A percentile compares a stretch with the other conserved stretches of the same genome.
Evolutionary conservation across 2,329 filamentous ascomycete species (phyloP).

Genomic region (Metarhizium humberi): DNA sequence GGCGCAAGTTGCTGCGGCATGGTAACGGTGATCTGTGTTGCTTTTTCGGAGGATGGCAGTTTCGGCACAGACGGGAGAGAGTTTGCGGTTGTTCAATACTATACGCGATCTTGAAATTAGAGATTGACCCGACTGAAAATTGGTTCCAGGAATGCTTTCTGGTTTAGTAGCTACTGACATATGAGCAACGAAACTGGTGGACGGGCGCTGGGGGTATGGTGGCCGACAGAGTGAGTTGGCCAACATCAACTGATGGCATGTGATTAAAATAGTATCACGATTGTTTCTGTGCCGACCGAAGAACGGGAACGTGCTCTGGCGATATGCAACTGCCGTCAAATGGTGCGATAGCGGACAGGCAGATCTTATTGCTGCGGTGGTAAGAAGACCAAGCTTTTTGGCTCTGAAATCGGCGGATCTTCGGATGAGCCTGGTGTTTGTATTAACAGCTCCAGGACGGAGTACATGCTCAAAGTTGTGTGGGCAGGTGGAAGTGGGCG

Average conservation of each 20-base stretch:
- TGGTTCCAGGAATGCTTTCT: neutral
- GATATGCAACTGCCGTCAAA: neutral
- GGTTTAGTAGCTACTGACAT: neutral
- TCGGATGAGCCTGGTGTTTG: constrained; percentile 9
- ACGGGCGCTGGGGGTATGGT: neutral
- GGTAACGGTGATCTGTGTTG: constrained; percentile 10
- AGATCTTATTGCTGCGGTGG: neutral
- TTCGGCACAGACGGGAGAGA: neutral
- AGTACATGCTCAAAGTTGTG: no score
- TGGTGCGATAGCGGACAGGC: neutral
- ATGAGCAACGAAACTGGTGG: neutral
- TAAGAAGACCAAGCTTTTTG: neutral
- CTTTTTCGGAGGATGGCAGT: neutral
- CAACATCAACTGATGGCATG: neutral
- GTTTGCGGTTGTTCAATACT: neutral
- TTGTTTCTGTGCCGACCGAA: neutral
- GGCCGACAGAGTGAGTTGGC: neutral
- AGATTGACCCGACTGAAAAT: neutral
- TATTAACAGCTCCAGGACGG: no score
- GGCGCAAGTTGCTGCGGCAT: constrained; percentile 69
- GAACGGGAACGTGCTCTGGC: neutral
- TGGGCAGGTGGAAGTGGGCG: no score
- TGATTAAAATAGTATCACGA: neutral
- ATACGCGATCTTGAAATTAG: neutral
- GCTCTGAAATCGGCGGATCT: constrained; percentile 9